Evolutionary conservation across 176 grass and related monocot genomes (phyloP), one percentile per base, ranked within the genome.

Genomic region (Aegilops umbellulata): DNA sequence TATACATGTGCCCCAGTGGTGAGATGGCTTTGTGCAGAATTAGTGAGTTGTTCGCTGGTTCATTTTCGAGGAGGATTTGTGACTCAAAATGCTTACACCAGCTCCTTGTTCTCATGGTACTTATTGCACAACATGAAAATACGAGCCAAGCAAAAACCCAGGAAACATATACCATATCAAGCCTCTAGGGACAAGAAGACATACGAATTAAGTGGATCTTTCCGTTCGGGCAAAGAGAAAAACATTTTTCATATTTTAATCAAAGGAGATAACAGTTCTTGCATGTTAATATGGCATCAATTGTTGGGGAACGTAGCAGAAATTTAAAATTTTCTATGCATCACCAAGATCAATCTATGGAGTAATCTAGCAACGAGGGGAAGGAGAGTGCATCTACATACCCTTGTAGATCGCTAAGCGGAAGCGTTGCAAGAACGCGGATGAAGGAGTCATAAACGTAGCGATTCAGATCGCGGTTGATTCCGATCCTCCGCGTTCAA

Each of bases 211-310:
- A 95, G 88, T 49, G 86, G 86, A 80, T 98, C 93, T 84, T 95
- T 90, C 90, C 96, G 95, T 58, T 92, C 90, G 1, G 85, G 81
- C 88, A 98, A 89, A 89, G 61, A 83, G 41, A 82, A 27, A 61
- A 95, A 78, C 23, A 42, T 23, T 89, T 94, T 95, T 19, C 90
- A 90, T 77, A 98, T 82, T 89, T 95, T 79, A 62, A 94, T 86
- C 76, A 94, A 89, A 75, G 96, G 96, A 91, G 94, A 92, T 53
- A 95, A 77, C 81, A 98, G 79, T 91, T 95, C 93, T 92, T 95
- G 92, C 80, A 81, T 39, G 58, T 65, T 29, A 74, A 20, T 20
- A 88, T 7, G n/a, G 16, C 58, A 53, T n/a, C n/a, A n/a, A n/a
- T n/a, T n/a, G n/a, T n/a, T n/a, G n/a, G n/a, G n/a, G n/a, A n/a